phyloP scores from a whole-genome alignment of 306 rosid species.

The Bauhinia variegata region DNA sequence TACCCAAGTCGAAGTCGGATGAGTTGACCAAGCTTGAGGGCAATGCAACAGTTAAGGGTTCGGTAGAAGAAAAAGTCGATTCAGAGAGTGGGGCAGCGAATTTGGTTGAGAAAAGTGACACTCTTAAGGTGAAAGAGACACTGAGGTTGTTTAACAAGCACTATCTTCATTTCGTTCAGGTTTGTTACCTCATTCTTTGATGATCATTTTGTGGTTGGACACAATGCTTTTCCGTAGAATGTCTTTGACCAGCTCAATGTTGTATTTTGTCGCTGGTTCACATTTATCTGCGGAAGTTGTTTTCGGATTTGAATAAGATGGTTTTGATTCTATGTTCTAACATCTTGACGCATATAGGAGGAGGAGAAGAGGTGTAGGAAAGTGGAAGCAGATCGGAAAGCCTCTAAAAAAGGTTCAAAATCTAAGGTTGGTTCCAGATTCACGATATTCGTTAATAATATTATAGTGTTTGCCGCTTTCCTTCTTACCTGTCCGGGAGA shows the following conservation, averaged over 20 bases:
- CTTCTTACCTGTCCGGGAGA: background rate
- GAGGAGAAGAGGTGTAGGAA: constrained; percentile 65
- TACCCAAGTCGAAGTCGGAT: background rate
- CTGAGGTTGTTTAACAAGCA: constrained; percentile 76
- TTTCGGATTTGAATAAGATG: background rate
- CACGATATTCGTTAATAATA: background rate
- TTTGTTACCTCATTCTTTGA: constrained; percentile 22
- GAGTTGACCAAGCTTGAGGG: background rate
- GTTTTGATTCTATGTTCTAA: background rate
- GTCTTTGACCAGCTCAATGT: background rate
- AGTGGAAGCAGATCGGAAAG: constrained; percentile 42
- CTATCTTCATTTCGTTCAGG: constrained; percentile 86
- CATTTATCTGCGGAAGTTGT: background rate
- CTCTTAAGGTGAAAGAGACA: constrained; percentile 70
- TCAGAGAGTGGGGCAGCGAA: constrained; percentile 28
- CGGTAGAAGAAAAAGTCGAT: background rate
- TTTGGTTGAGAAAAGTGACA: constrained; percentile 57
- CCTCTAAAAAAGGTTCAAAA: constrained; percentile 37
- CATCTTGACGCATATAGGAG: constrained; percentile 46
- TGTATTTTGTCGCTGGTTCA: background rate
- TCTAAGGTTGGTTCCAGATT: constrained; percentile 41
- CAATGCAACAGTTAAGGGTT: background rate
- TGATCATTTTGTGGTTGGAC: constrained; percentile 2
- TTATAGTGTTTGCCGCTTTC: constrained; percentile 2
- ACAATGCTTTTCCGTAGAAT: background rate